phyloP scores from a whole-genome alignment of 2,329 filamentous ascomycete species.

The Chrysoporthe austroafricana region DNA sequence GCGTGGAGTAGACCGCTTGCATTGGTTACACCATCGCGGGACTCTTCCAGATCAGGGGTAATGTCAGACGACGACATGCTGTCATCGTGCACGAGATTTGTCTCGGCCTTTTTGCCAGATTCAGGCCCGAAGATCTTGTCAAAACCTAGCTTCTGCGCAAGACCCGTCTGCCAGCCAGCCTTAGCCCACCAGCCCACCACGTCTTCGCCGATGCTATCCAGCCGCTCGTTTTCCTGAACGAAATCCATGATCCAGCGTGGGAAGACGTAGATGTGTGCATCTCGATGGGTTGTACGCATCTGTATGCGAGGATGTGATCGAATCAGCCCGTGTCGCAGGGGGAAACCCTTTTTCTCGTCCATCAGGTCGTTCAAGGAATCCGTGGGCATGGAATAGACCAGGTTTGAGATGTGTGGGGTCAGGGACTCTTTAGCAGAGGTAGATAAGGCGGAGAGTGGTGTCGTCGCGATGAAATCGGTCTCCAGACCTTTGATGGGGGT shows the following conservation, averaged over 20 bases:
- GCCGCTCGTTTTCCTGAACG: slow-evolving; percentile 74
- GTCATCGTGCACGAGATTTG: slow-evolving; percentile 35
- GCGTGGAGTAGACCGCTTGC: not conserved
- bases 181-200: slow-evolving; percentile 96
- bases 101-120: slow-evolving; percentile 38
- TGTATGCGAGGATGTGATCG: slow-evolving; percentile 74
- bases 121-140: slow-evolving; percentile 62
- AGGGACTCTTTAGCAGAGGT: slow-evolving; percentile 67
- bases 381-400: slow-evolving; percentile 86
- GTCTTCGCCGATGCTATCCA: slow-evolving; percentile 90
- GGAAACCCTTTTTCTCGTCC: slow-evolving; percentile 73
- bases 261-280: slow-evolving; percentile 94
- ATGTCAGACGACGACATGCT: slow-evolving; percentile 32
- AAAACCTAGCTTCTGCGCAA: slow-evolving; percentile 78
- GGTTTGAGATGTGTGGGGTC: slow-evolving; percentile 69
- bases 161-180: slow-evolving; percentile 82
- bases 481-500: slow-evolving; percentile 85
- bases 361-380: slow-evolving; percentile 85
- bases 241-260: slow-evolving; percentile 90
- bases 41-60: slow-evolving; percentile 28
- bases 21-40: slow-evolving; percentile 11
- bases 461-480: slow-evolving; percentile 86
- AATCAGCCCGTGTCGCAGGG: slow-evolving; percentile 76
- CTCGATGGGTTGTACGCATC: slow-evolving; percentile 82
- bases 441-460: slow-evolving; percentile 64